Percentiles rank a stretch among this genome's conserved stretches.
Evolutionary conservation across 2,329 filamentous ascomycete species (phyloP).

Genomic region (Stagonosporopsis vannaccii): DNA sequence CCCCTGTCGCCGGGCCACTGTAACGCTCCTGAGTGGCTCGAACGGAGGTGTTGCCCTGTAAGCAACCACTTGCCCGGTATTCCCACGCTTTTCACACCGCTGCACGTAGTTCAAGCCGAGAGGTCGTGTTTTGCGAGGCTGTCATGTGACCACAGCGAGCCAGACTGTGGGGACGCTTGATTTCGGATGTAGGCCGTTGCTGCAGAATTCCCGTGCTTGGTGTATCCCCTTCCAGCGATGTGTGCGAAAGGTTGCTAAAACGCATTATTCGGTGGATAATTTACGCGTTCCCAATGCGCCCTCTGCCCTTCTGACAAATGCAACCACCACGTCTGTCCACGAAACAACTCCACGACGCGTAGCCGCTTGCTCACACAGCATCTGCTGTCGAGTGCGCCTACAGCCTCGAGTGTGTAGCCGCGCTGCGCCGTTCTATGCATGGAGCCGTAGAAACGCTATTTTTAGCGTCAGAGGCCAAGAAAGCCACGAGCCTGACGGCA

Average conservation of each 20-base stretch:
- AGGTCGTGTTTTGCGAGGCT: slow-evolving; percentile 18
- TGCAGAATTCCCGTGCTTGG: slow-evolving; percentile 6
- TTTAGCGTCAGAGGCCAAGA: slow-evolving; percentile 33
- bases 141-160: slow-evolving; percentile 26
- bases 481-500: slow-evolving; percentile 29
- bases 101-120: slow-evolving; percentile 23
- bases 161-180: slow-evolving; percentile 16
- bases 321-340: not conserved
- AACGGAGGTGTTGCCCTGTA: slow-evolving; percentile 23
- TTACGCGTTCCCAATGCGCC: slow-evolving; percentile 2
- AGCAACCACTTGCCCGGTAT: slow-evolving; percentile 26
- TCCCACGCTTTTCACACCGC: slow-evolving; percentile 31
- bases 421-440: slow-evolving; percentile 8
- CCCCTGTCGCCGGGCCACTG: slow-evolving; percentile 20
- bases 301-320: slow-evolving; percentile 2
- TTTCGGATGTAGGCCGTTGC: slow-evolving; percentile 7
- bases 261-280: slow-evolving; percentile 5
- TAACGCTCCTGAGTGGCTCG: slow-evolving; percentile 26
- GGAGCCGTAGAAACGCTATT: slow-evolving; percentile 30
- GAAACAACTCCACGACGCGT: slow-evolving; percentile 4
- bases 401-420: slow-evolving; percentile 1
- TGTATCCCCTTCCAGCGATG: slow-evolving; percentile 6
- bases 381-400: slow-evolving; percentile 6
- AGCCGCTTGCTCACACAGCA: slow-evolving; percentile 4
- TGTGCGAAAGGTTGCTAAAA: slow-evolving; percentile 13